Evolutionary conservation across 306 rosid genomes (phyloP), one percentile per base, ranked within the genome.

Genomic region (Castanea crenata): DNA sequence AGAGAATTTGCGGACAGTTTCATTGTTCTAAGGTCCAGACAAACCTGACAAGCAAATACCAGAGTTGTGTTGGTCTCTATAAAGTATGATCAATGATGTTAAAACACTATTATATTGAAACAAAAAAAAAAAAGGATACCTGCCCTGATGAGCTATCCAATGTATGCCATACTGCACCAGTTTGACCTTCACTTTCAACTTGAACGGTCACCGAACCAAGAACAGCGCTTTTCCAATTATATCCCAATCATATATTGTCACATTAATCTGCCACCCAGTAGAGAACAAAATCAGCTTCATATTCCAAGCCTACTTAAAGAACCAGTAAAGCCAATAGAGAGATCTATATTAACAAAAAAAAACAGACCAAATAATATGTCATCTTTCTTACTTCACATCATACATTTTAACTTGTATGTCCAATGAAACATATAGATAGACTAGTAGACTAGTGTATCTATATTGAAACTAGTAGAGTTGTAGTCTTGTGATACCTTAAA

Each of bases 161-260:
- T 69, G 88, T 72, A 87, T 93, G 79, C 99, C 99, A 95, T 54
- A 85, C 88, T 77, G 98, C 91, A 83, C 97, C 98, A 52, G 97
- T 89, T 85, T 95, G 97, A 75, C 94, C 97, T 89, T 91, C 98
- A 49, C 79, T 87, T 85, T 95, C 96, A 84, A 95, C 91, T 46
- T 90, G 88, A 85, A 95, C 92, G 82, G 94, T 89, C 82, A 91
- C 98, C 3, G 99, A 91, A 85, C 99, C 99, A 84, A 95, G 99
- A 84, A 89, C 93, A 31, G 98, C 80, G 81, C 99, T 95, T 86
- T 95, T 95, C 99, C 99, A 95, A 95, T 89, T 83, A 95, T 93
- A 88, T 95, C 99, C 99, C 99, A 93, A 80, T 95, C 98, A 82
- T 91, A 95, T 85, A 95, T 93, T 46, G 99, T 95, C 82, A 95